Conservation (phyloP, 2,329 filamentous ascomycete genomes). For the Alternaria arbusti region DNA sequence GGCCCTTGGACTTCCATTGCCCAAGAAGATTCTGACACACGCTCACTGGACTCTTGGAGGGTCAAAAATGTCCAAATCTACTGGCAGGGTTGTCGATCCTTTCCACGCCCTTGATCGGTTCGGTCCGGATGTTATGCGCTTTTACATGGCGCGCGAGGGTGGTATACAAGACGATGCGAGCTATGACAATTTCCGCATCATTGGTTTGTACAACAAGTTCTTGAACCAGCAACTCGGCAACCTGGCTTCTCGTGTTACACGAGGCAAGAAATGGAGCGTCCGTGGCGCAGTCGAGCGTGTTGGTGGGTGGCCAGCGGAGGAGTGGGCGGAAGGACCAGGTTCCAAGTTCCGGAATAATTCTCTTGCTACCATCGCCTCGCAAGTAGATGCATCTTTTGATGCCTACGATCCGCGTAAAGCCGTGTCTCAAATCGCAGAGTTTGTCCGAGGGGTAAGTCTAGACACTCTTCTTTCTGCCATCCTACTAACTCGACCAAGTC, state of each 20-base stretch:
- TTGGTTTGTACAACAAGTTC: slow-evolving; percentile 77
- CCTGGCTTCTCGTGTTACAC: slow-evolving; percentile 72
- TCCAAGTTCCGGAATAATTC: slow-evolving; percentile 44
- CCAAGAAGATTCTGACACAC: slow-evolving; percentile 83
- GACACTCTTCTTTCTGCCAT: neutral
- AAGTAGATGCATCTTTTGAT: slow-evolving; percentile 32
- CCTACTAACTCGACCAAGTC: slow-evolving; percentile 53
- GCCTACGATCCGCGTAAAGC: slow-evolving; percentile 38
- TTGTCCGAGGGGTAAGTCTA: slow-evolving; percentile 36
- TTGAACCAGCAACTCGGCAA: slow-evolving; percentile 83
- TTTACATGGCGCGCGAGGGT: slow-evolving; percentile 83
- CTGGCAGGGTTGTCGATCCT: slow-evolving; percentile 93
- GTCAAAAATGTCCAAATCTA: slow-evolving; percentile 95
- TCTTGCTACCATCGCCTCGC: slow-evolving; percentile 40
- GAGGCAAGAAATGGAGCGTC: slow-evolving; percentile 73
- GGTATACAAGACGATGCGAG: slow-evolving; percentile 78
- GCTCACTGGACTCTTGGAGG: slow-evolving; percentile 94
- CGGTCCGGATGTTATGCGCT: slow-evolving; percentile 85
- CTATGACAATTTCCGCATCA: slow-evolving; percentile 81
- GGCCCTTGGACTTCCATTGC: slow-evolving; percentile 79
- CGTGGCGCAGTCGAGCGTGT: slow-evolving; percentile 60
- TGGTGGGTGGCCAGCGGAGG: slow-evolving; percentile 31
- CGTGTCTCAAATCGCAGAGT: slow-evolving; percentile 31
- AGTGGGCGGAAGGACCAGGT: slow-evolving; percentile 37
- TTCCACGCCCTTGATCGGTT: slow-evolving; percentile 90